Conservation (phyloP, 164 flowering plant species). For the Macadamia tetraphylla region DNA sequence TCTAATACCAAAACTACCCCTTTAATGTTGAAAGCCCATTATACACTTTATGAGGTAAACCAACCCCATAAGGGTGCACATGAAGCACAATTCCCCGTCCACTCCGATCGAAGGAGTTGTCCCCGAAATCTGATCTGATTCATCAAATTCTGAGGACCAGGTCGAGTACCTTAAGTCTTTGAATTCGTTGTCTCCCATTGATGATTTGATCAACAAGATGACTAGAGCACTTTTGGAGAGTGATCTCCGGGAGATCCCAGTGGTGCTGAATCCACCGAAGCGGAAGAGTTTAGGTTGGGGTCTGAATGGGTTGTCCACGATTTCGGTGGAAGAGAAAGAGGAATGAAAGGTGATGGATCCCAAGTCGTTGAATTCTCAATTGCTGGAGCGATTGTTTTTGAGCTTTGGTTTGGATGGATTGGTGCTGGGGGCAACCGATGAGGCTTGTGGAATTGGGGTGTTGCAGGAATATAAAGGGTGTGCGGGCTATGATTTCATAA, state of each 20-base stretch:
- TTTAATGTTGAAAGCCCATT: conserved; percentile 18
- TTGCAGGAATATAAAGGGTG: too few species aligned
- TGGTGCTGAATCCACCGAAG: conserved; percentile 15
- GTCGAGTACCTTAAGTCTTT: conserved; percentile 18
- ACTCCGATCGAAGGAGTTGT: conserved; percentile 10
- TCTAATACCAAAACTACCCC: too few species aligned
- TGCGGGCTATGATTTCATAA: too few species aligned
- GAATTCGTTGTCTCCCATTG: conserved; percentile 8
- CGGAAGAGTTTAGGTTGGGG: background rate
- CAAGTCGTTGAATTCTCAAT: conserved; percentile 10
- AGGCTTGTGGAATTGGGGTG: conserved; percentile 20
- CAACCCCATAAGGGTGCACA: too few species aligned
- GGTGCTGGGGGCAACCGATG: conserved; percentile 18
- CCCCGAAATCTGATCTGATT: conserved; percentile 7
- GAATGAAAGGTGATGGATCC: conserved; percentile 10
- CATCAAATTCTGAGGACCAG: conserved; percentile 14
- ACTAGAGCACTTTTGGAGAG: conserved; percentile 39
- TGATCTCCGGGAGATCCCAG: conserved; percentile 26
- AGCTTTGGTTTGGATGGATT: conserved; percentile 26
- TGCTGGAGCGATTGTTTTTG: conserved; percentile 22
- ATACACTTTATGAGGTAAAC: too few species aligned
- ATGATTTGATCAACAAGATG: conserved; percentile 22
- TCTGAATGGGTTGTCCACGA: conserved; percentile 1
- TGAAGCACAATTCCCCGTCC: conserved; percentile 19
- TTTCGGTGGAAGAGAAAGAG: conserved; percentile 18